Percentiles rank a stretch among this genome's conserved stretches.
Evolutionary conservation across 2,329 filamentous ascomycete genomes (phyloP).

Genomic region (Phyllosticta ampelicida): DNA sequence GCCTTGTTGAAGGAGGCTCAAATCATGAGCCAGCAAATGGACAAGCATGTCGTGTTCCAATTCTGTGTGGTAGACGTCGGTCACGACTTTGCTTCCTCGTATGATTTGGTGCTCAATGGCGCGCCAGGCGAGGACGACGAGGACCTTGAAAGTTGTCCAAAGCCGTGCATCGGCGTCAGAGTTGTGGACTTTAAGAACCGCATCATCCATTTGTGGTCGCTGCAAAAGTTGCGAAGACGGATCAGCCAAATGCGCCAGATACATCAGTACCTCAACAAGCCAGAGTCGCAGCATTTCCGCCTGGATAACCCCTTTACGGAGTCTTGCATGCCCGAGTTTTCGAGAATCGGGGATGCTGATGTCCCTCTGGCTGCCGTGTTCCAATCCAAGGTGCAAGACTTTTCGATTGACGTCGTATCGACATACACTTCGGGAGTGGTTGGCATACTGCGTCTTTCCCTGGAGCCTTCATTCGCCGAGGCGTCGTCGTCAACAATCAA

Average conservation of each 20-base stretch:
- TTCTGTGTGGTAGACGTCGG: constrained; percentile 86
- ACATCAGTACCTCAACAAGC: constrained; percentile 91
- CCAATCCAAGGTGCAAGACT: constrained; percentile 88
- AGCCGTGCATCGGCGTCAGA: constrained; percentile 82
- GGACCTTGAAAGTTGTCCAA: constrained; percentile 67
- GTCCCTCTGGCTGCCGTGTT: constrained; percentile 90
- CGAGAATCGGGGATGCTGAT: constrained; percentile 83
- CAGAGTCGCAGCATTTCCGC: constrained; percentile 84
- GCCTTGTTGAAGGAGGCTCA: constrained; percentile 88
- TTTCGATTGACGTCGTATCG: constrained; percentile 78
- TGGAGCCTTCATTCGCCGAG: constrained; percentile 88
- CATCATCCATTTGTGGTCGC: constrained; percentile 85
- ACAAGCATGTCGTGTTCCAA: constrained; percentile 87
- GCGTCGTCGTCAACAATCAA: constrained; percentile 88
- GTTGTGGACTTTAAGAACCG: constrained; percentile 83
- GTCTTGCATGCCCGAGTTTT: constrained; percentile 82
- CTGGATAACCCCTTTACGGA: constrained; percentile 91
- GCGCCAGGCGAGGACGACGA: constrained; percentile 78
- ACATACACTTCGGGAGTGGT: constrained; percentile 86
- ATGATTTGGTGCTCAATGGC: constrained; percentile 91
- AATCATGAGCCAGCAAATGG: constrained; percentile 93
- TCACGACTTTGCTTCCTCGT: constrained; percentile 82
- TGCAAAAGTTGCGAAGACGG: constrained; percentile 81
- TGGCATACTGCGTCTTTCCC: constrained; percentile 77
- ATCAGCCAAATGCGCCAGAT: constrained; percentile 91